Conservation (phyloP, 805 yeast genomes). For the Kuraishia molischiana region DNA sequence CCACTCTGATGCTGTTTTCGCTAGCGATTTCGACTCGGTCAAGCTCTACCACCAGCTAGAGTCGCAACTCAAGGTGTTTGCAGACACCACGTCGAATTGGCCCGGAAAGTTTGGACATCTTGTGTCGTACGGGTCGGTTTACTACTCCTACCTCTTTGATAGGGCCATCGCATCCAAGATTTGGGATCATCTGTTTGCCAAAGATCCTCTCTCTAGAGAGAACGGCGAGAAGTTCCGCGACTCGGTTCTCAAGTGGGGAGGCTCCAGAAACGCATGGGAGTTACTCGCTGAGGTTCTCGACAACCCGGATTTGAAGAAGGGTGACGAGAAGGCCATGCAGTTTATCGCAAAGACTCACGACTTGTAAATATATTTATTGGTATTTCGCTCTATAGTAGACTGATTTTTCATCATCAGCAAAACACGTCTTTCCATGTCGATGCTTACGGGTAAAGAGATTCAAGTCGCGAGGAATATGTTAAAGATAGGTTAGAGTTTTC, state of each 20-base stretch:
- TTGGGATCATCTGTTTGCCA: conserved; percentile 63
- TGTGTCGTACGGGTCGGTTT: conserved; percentile 88
- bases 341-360: conserved; percentile 25
- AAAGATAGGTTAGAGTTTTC: too few species aligned
- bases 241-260: conserved; percentile 85
- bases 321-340: conserved; percentile 67
- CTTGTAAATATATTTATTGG: background rate
- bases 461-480: too few species aligned
- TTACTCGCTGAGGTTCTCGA: conserved; percentile 76
- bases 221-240: conserved; percentile 73
- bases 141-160: conserved; percentile 86
- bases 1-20: conserved; percentile 38
- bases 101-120: conserved; percentile 92
- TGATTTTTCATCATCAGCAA: too few species aligned
- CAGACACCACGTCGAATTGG: conserved; percentile 72
- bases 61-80: conserved; percentile 44
- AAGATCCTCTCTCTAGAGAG: conserved; percentile 57
- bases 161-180: conserved; percentile 84
- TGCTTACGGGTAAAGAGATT: too few species aligned
- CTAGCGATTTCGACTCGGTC: conserved; percentile 44
- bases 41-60: conserved; percentile 61
- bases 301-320: conserved; percentile 45
- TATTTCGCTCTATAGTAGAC: too few species aligned
- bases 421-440: too few species aligned
- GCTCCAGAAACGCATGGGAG: conserved; percentile 81